Percentiles rank a stretch among this genome's conserved stretches.
Evolutionary conservation across 768 basidiomycete species (phyloP).

Genomic region (Collybia sordida): DNA sequence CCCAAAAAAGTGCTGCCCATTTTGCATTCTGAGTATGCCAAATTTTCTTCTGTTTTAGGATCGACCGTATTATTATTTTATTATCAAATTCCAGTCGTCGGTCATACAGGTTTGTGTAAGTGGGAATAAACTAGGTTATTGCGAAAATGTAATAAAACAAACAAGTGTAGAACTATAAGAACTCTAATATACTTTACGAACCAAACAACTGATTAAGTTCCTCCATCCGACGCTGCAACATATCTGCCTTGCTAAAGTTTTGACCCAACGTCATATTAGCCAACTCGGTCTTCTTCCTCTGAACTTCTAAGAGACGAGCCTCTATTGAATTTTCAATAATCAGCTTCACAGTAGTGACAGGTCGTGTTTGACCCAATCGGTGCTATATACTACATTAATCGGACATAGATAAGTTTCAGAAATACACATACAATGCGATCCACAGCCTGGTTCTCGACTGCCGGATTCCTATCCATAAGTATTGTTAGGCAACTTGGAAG

Average conservation of each 20-base stretch:
- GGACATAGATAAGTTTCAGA: not conserved
- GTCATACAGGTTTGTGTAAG: not conserved
- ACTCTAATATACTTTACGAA: slow-evolving; percentile 29
- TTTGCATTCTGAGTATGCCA: slow-evolving; percentile 61
- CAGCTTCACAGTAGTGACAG: slow-evolving; percentile 89
- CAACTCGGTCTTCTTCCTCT: slow-evolving; percentile 90
- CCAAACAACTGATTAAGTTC: slow-evolving; percentile 80
- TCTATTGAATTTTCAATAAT: slow-evolving; percentile 97
- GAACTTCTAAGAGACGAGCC: slow-evolving; percentile 87
- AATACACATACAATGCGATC: slow-evolving; percentile 83
- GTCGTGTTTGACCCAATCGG: slow-evolving; percentile 90
- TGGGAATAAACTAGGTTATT: slow-evolving; percentile 4
- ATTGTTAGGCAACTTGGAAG: too few relatives aligned
- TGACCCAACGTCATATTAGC: slow-evolving; percentile 93
- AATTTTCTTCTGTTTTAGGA: not conserved
- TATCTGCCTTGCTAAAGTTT: slow-evolving; percentile 83
- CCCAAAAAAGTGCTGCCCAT: slow-evolving; percentile 68
- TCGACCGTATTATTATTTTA: not conserved
- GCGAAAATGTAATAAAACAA: slow-evolving; percentile 19
- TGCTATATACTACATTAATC: slow-evolving; percentile 50
- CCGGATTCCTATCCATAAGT: slow-evolving; percentile 72
- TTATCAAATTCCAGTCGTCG: too few relatives aligned
- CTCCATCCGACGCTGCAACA: slow-evolving; percentile 84
- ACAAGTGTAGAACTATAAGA: slow-evolving; percentile 24
- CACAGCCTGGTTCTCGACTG: slow-evolving; percentile 96